A percentile compares a stretch with the other conserved stretches of the same genome.
phyloP scores from a whole-genome alignment of 805 yeast genomes.

The Barnettozyma sp. region DNA sequence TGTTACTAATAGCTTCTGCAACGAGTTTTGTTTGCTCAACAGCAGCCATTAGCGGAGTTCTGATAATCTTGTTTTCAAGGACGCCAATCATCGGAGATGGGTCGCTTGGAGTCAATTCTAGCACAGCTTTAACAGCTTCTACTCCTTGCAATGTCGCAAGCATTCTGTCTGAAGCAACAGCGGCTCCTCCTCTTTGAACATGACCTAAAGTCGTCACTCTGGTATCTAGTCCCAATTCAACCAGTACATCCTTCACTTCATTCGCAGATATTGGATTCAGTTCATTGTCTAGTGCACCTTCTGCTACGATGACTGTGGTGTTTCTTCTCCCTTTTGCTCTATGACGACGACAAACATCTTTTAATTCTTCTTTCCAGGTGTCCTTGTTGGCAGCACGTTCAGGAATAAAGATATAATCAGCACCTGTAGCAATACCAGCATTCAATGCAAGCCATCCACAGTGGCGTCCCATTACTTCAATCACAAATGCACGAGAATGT shows the following conservation, averaged over 20 bases:
- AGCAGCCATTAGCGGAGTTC: constrained; percentile 84
- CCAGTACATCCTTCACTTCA: constrained; percentile 75
- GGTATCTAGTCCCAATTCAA: constrained; percentile 84
- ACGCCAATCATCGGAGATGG: constrained; percentile 95
- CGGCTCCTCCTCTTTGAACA: constrained; percentile 98
- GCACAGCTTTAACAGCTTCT: constrained; percentile 90
- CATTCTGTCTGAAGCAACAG: constrained; percentile 89
- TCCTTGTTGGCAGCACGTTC: constrained; percentile 78
- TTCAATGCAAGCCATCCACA: constrained; percentile 98
- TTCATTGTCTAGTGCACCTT: constrained; percentile 87
- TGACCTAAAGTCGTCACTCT: constrained; percentile 94
- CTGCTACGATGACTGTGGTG: constrained; percentile 95
- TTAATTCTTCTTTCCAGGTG: constrained; percentile 78
- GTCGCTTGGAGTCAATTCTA: constrained; percentile 79
- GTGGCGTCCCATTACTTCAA: constrained; percentile 98
- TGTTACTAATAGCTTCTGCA: constrained; percentile 73
- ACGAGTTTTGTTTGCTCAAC: constrained; percentile 84
- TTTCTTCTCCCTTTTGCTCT: constrained; percentile 85
- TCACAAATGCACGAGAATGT: constrained; percentile 94
- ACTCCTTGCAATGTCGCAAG: constrained; percentile 96
- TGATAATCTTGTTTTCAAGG: constrained; percentile 76
- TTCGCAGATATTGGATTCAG: constrained; percentile 75
- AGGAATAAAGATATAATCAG: constrained; percentile 91
- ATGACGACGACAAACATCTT: constrained; percentile 67
- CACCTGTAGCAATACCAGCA: constrained; percentile 96